phyloP scores from a whole-genome alignment of 75 land plant species.

The Picea sitchensis region DNA sequence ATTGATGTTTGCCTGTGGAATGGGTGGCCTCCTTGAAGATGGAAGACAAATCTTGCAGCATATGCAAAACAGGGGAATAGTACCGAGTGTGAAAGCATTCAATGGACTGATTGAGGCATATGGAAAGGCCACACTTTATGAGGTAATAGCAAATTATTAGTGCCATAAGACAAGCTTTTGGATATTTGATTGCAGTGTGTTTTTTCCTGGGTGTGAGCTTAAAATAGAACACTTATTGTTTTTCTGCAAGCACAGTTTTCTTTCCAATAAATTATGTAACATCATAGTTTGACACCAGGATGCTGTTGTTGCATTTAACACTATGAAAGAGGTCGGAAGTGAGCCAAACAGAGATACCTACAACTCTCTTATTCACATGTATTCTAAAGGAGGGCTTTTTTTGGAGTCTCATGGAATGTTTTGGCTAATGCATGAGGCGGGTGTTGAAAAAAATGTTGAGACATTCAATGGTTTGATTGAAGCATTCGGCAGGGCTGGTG shows the following conservation, averaged over 20 bases:
- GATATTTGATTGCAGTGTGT: neutral
- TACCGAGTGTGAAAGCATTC: conserved; percentile 63
- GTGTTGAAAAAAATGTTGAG: conserved; percentile 39
- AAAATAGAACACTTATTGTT: neutral
- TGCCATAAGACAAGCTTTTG: neutral
- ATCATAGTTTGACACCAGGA: conserved; percentile 31
- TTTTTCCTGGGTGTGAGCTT: neutral
- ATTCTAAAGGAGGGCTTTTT: conserved; percentile 82
- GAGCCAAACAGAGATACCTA: conserved; percentile 56
- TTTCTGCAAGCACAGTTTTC: conserved; percentile 6
- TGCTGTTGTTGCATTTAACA: conserved; percentile 77
- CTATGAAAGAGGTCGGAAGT: conserved; percentile 75
- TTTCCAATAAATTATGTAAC: neutral
- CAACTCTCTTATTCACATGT: conserved; percentile 69
- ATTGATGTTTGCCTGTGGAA: conserved; percentile 80
- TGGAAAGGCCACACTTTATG: conserved; percentile 84
- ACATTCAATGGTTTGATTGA: conserved; percentile 90
- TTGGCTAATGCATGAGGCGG: conserved; percentile 53
- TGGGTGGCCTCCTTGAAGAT: conserved; percentile 86
- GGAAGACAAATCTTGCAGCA: conserved; percentile 63
- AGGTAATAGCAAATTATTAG: conserved; percentile 24
- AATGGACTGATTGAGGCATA: conserved; percentile 79
- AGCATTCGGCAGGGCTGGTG: conserved; percentile 72
- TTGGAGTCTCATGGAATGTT: conserved; percentile 55
- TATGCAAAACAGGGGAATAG: conserved; percentile 57